Conservation (phyloP, 192 early-diverging fungal species). For the Dimargaris verticillata region DNA sequence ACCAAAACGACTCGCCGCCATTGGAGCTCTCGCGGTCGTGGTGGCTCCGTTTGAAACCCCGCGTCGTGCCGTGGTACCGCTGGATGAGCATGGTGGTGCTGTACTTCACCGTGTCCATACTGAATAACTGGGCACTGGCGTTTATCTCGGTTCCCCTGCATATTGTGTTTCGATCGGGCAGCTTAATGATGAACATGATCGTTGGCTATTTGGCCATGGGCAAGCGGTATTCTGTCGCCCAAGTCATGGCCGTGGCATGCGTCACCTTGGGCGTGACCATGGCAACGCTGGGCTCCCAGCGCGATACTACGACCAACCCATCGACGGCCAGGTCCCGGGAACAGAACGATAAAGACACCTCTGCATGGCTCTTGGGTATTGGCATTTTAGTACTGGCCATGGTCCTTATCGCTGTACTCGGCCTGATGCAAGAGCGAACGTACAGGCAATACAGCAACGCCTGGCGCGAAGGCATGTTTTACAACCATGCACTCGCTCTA, state of each 20-base stretch:
- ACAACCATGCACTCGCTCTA: conserved; percentile 63
- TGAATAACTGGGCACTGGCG: conserved; percentile 70
- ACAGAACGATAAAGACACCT: no score
- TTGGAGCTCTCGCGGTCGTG: conserved; percentile 12
- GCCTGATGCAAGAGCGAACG: conserved; percentile 65
- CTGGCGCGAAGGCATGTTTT: conserved; percentile 84
- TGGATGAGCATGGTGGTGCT: conserved; percentile 64
- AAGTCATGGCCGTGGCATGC: conserved; percentile 45
- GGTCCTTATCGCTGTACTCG: conserved; percentile 60
- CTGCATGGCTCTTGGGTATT: conserved; percentile 50
- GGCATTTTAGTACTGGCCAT: conserved; percentile 49
- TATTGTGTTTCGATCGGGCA: conserved; percentile 76
- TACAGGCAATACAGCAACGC: conserved; percentile 59
- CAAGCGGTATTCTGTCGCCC: conserved; percentile 36
- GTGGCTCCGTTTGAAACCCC: conserved; percentile 32
- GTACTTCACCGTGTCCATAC: conserved; percentile 59
- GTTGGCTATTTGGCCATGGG: conserved; percentile 45
- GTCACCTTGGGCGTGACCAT: conserved; percentile 62
- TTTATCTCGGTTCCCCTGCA: conserved; percentile 80
- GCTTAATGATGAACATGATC: conserved; percentile 69
- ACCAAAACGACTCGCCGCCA: background rate
- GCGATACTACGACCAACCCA: no score
- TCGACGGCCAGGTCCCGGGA: no score
- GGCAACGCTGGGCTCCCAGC: conserved; percentile 36
- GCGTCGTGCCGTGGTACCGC: conserved; percentile 44